These are phyloP conservation scores for Hyaloscypha hepaticicola DNA, from an alignment of 495 filamentous ascomycete genomes.

Conservation along the genomic window DNA sequence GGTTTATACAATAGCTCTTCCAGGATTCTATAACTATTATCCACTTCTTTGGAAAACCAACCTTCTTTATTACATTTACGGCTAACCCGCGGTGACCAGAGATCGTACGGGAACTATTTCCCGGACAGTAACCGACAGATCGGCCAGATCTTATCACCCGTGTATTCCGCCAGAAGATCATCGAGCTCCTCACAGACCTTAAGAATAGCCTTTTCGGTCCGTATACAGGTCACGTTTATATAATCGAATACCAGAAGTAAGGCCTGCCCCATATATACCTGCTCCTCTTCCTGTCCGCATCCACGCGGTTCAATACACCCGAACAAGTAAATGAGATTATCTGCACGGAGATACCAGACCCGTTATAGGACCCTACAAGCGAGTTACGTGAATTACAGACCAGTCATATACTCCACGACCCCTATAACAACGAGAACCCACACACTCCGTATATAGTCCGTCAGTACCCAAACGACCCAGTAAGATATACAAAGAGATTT, in stretches of 20 bases:
- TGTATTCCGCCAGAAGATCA: too few relatives aligned
- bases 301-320: not conserved
- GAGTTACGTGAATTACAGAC: slow-evolving; percentile 5
- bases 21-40: slow-evolving; percentile 27
- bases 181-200: slow-evolving; percentile 23
- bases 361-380: not conserved
- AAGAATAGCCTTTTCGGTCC: slow-evolving; percentile 16
- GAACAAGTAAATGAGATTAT: slow-evolving; percentile 14
- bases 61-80: slow-evolving; percentile 29
- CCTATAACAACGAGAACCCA: slow-evolving; percentile 5
- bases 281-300: slow-evolving; percentile 6
- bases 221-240: slow-evolving; percentile 19
- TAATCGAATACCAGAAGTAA: slow-evolving; percentile 27
- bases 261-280: slow-evolving; percentile 20
- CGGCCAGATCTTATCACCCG: too few relatives aligned
- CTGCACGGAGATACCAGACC: slow-evolving; percentile 10
- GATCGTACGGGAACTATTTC: slow-evolving; percentile 16
- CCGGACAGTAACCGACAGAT: slow-evolving; percentile 11
- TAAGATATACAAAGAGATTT: slow-evolving; percentile 1
- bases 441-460: slow-evolving; percentile 4
- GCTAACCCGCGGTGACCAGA: slow-evolving; percentile 25
- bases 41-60: too few relatives aligned
- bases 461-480: too few relatives aligned
- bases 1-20: slow-evolving; percentile 15
- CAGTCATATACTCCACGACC: slow-evolving; percentile 2